Conservation (phyloP, 2,329 filamentous ascomycete genomes). For the Aspergillus hiratsukae region DNA sequence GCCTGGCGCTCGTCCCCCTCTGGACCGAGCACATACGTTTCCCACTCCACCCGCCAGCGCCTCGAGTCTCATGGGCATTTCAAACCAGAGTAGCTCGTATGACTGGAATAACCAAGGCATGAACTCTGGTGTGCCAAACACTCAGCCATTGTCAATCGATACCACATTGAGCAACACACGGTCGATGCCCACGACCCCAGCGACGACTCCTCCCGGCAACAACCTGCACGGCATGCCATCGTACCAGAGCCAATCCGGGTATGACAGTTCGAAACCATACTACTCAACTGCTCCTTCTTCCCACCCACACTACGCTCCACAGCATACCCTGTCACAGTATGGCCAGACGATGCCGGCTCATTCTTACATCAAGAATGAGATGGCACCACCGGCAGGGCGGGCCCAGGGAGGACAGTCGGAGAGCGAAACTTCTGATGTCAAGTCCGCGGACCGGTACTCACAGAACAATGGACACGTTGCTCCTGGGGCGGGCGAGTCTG, state of each 20-base stretch:
- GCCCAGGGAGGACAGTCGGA: slow-evolving; percentile 55
- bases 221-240: slow-evolving; percentile 72
- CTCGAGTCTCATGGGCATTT: slow-evolving; percentile 78
- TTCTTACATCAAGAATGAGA: slow-evolving; percentile 76
- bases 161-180: slow-evolving; percentile 71
- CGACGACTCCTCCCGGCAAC: slow-evolving; percentile 79
- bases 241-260: slow-evolving; percentile 68
- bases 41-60: slow-evolving; percentile 90
- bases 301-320: slow-evolving; percentile 64
- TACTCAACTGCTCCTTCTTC: slow-evolving; percentile 67
- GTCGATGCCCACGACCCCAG: slow-evolving; percentile 86
- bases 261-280: slow-evolving; percentile 72
- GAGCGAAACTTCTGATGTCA: slow-evolving; percentile 61
- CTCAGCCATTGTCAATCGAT: slow-evolving; percentile 75
- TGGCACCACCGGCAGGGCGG: slow-evolving; percentile 72
- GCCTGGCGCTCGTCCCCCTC: slow-evolving; percentile 60
- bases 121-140: slow-evolving; percentile 55
- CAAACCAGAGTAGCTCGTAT: slow-evolving; percentile 67
- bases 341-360: slow-evolving; percentile 48
- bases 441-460: slow-evolving; percentile 60
- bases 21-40: slow-evolving; percentile 87
- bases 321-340: slow-evolving; percentile 59
- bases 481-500: slow-evolving; percentile 57
- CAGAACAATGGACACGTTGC: slow-evolving; percentile 54
- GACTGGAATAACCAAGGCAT: slow-evolving; percentile 70